phyloP scores from a whole-genome alignment of 2,329 filamentous ascomycete species.

The Pochonia chlamydosporia region DNA sequence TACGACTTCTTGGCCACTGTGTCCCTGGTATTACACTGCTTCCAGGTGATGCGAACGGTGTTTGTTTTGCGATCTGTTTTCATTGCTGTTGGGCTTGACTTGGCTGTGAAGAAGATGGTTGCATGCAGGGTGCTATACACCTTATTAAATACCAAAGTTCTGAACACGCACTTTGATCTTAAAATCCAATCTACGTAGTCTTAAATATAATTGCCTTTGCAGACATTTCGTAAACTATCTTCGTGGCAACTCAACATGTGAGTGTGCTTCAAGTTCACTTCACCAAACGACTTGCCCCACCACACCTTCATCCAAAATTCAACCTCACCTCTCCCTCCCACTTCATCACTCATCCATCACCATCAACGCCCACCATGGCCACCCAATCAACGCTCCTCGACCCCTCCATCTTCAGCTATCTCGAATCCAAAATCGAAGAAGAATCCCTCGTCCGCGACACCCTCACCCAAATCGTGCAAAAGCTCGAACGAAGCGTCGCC shows the following conservation, averaged over 20 bases:
- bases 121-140: too few relatives aligned
- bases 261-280: background rate
- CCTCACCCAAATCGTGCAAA: constrained; percentile 73
- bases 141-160: too few relatives aligned
- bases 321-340: background rate
- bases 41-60: constrained; percentile 33
- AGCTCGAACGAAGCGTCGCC: constrained; percentile 76
- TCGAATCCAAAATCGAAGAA: constrained; percentile 86
- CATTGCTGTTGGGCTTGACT: constrained; percentile 22
- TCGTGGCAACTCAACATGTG: too few relatives aligned
- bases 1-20: constrained; percentile 28
- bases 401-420: constrained; percentile 76
- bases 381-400: constrained; percentile 47
- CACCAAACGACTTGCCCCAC: background rate
- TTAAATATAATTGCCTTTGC: too few relatives aligned
- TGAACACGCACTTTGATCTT: too few relatives aligned
- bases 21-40: constrained; percentile 38
- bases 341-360: background rate
- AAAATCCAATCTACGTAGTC: too few relatives aligned
- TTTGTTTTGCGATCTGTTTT: constrained; percentile 21
- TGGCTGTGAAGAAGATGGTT: constrained; percentile 29
- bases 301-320: background rate
- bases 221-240: too few relatives aligned
- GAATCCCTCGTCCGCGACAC: constrained; percentile 78
- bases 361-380: constrained; percentile 24